A percentile compares a stretch with the other conserved stretches of the same genome.
phyloP scores from a whole-genome alignment of 805 yeast species.

The Debaryomyces hansenii region DNA sequence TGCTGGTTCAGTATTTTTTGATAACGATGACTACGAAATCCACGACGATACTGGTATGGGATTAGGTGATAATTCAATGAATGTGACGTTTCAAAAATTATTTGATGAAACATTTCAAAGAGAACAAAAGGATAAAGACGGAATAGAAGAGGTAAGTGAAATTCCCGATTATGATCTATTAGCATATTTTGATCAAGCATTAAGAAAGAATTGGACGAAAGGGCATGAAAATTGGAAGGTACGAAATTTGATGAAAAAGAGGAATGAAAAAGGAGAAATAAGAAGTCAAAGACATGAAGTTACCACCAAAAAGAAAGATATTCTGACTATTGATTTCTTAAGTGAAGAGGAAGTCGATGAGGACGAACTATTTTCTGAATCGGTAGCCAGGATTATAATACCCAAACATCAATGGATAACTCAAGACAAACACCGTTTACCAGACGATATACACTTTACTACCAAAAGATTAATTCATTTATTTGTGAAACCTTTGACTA shows the following conservation, averaged over 20 bases:
- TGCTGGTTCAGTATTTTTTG: constrained; percentile 2
- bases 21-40: not conserved
- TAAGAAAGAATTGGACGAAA: constrained; percentile 69
- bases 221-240: constrained; percentile 93
- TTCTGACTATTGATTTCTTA: constrained; percentile 27
- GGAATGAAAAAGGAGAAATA: constrained; percentile 14
- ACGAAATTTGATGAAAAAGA: constrained; percentile 48
- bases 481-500: constrained; percentile 58
- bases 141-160: not conserved
- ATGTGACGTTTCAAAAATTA: constrained; percentile 5
- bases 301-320: constrained; percentile 16
- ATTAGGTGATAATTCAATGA: constrained; percentile 1
- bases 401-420: constrained; percentile 7
- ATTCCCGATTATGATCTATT: constrained; percentile 56
- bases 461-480: constrained; percentile 65
- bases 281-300: constrained; percentile 12
- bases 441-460: constrained; percentile 71
- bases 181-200: constrained; percentile 76
- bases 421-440: constrained; percentile 46
- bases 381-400: constrained; percentile 22
- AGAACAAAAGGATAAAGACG: not conserved
- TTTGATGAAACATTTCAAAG: constrained; percentile 6
- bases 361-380: constrained; percentile 29
- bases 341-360: constrained; percentile 30
- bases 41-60: not conserved